Evolutionary conservation across 352 stramenopile species (phyloP), one percentile per base, ranked within the genome.

Genomic region (Phytophthora colocasiae): DNA sequence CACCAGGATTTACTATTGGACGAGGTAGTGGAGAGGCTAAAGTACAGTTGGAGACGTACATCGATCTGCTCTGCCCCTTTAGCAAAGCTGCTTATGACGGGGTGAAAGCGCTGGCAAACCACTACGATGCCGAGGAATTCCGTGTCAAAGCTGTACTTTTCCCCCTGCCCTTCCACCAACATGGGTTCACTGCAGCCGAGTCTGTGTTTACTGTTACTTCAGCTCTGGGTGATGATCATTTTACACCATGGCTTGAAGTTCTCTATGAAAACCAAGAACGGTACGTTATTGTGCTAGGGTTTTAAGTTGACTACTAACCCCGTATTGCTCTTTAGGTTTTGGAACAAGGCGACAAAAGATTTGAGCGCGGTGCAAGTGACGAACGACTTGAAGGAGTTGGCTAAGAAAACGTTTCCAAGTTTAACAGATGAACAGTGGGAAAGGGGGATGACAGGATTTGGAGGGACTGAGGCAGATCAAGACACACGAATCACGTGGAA

Each of bases 31-130:
- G 75, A 1, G 47, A 57, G 2, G 84, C 87, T 0, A 71, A 77
- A 40, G 81, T 92, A 26, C 87, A 93, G 58, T 70, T 95, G 27
- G 87, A 95, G 62, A 87, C 86, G 53, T 95, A 89, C 71, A 66
- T 95, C 22, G 87, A 93, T 45, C 60, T 92, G 76, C 78, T 94
- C 17, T 94, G 85, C 32, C 85, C 85, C 4, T 84, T 75, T 46
- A 92, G 83, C 52, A 87, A 87, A 46, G 60, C 71, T 1, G 83
- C 81, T 48, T 94, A 91, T 29, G 50, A 69, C 5, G 85, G 83
- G 0, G 58, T 94, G n/a, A 86, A 90, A 69, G 75, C 86, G 34
- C 68, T 94, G 52, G 71, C 71, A 11, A 60, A 68, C 11, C 57
- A 90, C 48, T 94, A 92, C 60, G 66, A 85, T 9, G 54, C 74